Base-by-base conservation (phyloP, 2,329 filamentous ascomycete genomes). In the Pseudocercospora cruenta region DNA sequence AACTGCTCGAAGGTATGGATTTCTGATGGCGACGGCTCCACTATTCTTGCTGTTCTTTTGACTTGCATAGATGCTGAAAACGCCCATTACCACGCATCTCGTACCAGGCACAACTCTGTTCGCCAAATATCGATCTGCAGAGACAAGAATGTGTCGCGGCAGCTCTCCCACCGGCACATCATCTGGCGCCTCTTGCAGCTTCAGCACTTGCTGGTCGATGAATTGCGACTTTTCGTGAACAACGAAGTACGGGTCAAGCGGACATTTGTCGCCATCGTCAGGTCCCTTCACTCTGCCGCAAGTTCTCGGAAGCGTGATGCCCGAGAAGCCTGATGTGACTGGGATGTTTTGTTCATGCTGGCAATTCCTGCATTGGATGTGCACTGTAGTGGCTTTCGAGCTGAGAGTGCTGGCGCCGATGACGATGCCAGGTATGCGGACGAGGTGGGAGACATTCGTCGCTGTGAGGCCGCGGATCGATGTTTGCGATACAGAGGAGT, bases 151-250 rank as follows among this genome's bases (percentile, higher is more conserved):
- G 74, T 99, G 95, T 49, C 95, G 87, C 2, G 95, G 95, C 58
- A 99, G 83, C 80, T 99, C 95, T 82, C 95, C 95, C 1, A 99
- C 95, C 0, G 95, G 95, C 0, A 99, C 95, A 79, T 98, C 93
- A 75, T 99, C 95, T 1, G 95, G 95, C 0, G 94, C 95, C 80
- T 99, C 95, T 78, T 99, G 95, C 19, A 99, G 87, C 80, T 99
- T 99, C 78, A 99, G 91, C 67, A 99, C 92, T 79, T 99, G 95
- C 80, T 99, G 95, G 75, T 99, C 95, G 74, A 98, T 94, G 77
- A 99, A 99, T 69, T 89, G 88, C 43, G 92, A 97, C 78, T 91
- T 93, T 79, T 99, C 95, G 77, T 99, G 95, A 65, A 95, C 86
- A 64, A 99, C 93, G 74, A 95, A 96, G 81, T 97, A 99, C 16